Percentiles rank a stretch among this genome's conserved stretches.
phyloP scores from a whole-genome alignment of 2,329 filamentous ascomycete genomes.

The Moelleriella libera region DNA sequence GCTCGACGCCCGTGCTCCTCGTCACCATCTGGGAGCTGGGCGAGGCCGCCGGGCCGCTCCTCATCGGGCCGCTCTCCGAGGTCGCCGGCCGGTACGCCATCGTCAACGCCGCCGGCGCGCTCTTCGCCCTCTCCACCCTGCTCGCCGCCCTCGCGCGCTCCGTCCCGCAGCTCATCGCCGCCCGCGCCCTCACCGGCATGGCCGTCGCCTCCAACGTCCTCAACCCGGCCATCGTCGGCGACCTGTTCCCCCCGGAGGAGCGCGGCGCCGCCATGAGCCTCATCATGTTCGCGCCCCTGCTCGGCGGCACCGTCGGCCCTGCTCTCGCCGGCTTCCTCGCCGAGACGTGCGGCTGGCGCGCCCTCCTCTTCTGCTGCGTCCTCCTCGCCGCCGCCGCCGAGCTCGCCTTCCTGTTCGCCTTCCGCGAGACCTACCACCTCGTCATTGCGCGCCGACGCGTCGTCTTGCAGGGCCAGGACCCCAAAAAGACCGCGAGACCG shows the following conservation, averaged over 20 bases:
- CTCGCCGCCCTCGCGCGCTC: slow-evolving; percentile 30
- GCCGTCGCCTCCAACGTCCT: slow-evolving; percentile 51
- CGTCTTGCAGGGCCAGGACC: neutral
- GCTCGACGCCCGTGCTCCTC: slow-evolving; percentile 35
- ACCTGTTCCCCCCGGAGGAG: slow-evolving; percentile 27
- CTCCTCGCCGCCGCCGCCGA: neutral
- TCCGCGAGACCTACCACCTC: neutral
- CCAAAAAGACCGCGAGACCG: neutral
- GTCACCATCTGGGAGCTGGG: slow-evolving; percentile 61
- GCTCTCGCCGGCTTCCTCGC: slow-evolving; percentile 40
- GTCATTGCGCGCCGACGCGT: neutral
- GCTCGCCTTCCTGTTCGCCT: neutral
- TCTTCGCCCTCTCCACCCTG: slow-evolving; percentile 34
- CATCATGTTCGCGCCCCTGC: slow-evolving; percentile 40
- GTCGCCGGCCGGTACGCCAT: slow-evolving; percentile 40
- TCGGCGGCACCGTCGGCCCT: slow-evolving; percentile 43
- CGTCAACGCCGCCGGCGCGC: slow-evolving; percentile 35
- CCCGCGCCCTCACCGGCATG: slow-evolving; percentile 44
- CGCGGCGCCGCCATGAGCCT: slow-evolving; percentile 44
- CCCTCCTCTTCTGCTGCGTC: slow-evolving; percentile 33
- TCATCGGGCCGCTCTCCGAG: slow-evolving; percentile 51
- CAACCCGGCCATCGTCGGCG: slow-evolving; percentile 48
- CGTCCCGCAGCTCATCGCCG: slow-evolving; percentile 31
- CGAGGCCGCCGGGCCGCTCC: slow-evolving; percentile 43
- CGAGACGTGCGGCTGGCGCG: slow-evolving; percentile 39